Base-by-base conservation (phyloP, 495 filamentous ascomycete genomes). In the Tuber borchii region DNA sequence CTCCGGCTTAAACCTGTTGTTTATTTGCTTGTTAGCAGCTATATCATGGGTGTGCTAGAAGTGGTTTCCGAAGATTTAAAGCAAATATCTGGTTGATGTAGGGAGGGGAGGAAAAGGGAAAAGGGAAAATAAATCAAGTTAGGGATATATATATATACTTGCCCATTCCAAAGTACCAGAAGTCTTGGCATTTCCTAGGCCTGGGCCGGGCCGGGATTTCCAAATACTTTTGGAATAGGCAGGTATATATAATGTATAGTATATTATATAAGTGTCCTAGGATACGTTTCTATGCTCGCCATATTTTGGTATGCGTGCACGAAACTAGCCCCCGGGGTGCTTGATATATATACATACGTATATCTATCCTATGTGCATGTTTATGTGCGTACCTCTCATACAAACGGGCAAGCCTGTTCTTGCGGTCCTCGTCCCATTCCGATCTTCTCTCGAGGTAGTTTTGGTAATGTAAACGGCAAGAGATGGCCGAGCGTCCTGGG, bases 381-480 rank as follows among this genome's bases (percentile, higher is more conserved):
- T 65, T 65, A 65, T 65, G 31, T 34, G 56, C 89, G 82, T 90
- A 97, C 95, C 96, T 92, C 84, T 97, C 94, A 84, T 99, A 99
- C 71, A 98, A 86, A 77, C 93, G 89, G 46, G 95, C 95, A 26
- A 99, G 88, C 85, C 94, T 97, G 85, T 97, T 95, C 86, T 97
- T 97, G 84, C 92, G 91, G 84, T 97, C 95, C 79, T 99, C 95
- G 81, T 97, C 93, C 95, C 95, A 99, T 79, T 96, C 92, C 77
- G 90, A 90, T 74, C 93, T 85, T 80, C 93, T 88, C 84, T 99
- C 96, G 71, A 97, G 87, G 83, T 98, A 99, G 82, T 99, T 99
- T 78, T 99, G 95, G 84, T 97, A 99, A 79, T 97, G 94, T 68
- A 99, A 87, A 37, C 95, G 90, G 84, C 95, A 99, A 75, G 92